Base-by-base conservation (phyloP, 2,329 filamentous ascomycete species). In the Grosmannia serpens region DNA sequence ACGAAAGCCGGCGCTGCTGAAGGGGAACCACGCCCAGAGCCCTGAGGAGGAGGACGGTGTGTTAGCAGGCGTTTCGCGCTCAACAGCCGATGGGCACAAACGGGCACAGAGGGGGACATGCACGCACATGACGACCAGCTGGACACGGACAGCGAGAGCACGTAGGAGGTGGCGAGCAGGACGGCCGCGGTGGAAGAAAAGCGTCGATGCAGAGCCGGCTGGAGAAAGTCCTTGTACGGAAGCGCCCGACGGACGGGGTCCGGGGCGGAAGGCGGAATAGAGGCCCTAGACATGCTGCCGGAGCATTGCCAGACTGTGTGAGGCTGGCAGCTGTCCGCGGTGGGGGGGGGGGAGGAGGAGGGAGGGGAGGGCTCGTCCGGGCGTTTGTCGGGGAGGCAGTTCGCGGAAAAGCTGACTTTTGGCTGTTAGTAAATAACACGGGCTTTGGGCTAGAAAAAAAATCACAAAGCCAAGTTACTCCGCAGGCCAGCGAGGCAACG, bases 141-240 rank as follows among this genome's bases (percentile, higher is more conserved):
- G 22, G 87, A 85, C 63, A 95, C 79, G 58, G 84, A 70, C 57
- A 94, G 73, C 54, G 90, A 82, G 68, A 89, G 82, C 44, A 82
- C 58, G 70, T 94, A 95, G 68, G 89, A 89, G 58, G 90, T 76
- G 53, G 78, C 73, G 11, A 94, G 74, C 17, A 91, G 77, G 62
- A 89, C 75, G 17, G 82, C 79, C 53, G 87, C 87, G 15, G 89
- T 90, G 62, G 85, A 85, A 54, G 87, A 86, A 73, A 96, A 97
- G 67, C 91, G 84, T 67, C 88, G 81, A 72, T 97, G 92, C 63
- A 96, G 77, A 56, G 88, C 86, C 55, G 92, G 91, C 62, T 92
- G 95, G 65, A 96, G 76, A 71, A 95, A 95, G 75, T 96, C 89
- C 77, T 90, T 87, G 74, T 96, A 95, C 54, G 80, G 77, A 17